phyloP scores from a whole-genome alignment of 2,329 filamentous ascomycete genomes.

The Xylaria sp. region DNA sequence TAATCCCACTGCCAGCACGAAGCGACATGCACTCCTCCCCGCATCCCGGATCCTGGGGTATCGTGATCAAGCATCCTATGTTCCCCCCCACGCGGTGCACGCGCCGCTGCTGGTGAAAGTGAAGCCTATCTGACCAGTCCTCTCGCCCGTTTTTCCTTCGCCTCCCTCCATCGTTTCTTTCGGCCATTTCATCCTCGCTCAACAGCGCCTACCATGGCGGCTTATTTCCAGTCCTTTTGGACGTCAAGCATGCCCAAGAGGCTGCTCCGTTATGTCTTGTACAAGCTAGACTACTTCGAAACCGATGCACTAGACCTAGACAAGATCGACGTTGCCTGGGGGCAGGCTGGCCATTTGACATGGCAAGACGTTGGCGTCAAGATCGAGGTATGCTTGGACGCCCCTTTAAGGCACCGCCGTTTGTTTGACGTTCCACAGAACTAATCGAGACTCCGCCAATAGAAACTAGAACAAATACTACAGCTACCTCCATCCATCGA shows the following conservation, averaged over 20 bases:
- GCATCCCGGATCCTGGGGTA: constrained; percentile 47
- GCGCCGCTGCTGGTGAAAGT: constrained; percentile 38
- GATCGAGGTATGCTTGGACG: constrained; percentile 69
- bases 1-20: constrained; percentile 33
- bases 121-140: constrained; percentile 10
- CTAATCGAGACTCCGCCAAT: constrained; percentile 44
- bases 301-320: constrained; percentile 87
- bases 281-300: constrained; percentile 86
- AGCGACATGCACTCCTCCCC: constrained; percentile 49
- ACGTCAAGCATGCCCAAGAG: constrained; percentile 85
- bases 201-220: constrained; percentile 67
- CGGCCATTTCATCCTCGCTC: constrained; percentile 14
- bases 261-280: constrained; percentile 85
- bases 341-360: constrained; percentile 83
- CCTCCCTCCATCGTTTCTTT: constrained; percentile 15
- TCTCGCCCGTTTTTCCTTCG: constrained; percentile 27
- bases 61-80: constrained; percentile 44
- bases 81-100: constrained; percentile 43
- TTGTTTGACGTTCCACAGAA: constrained; percentile 16
- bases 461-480: constrained; percentile 83
- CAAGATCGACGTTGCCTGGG: constrained; percentile 84
- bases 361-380: constrained; percentile 87
- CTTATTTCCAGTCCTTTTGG: constrained; percentile 73
- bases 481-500: constrained; percentile 78
- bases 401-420: background rate